These are phyloP conservation scores for Endogone sp. DNA, from an alignment of 192 early-diverging fungal genomes.

Conservation along the genomic window DNA sequence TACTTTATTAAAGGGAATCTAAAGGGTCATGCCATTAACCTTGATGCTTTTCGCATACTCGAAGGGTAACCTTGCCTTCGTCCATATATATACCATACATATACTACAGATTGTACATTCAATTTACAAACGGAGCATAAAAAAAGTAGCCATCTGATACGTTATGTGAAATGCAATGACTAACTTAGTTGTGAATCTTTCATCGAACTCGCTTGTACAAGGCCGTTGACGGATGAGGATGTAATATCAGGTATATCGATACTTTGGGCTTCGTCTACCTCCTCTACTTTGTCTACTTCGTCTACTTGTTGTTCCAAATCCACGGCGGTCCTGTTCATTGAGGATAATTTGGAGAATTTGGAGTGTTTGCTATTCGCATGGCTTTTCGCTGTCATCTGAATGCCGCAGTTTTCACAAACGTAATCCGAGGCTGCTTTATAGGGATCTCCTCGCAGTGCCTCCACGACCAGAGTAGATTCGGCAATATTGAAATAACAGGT, in stretches of 20 bases:
- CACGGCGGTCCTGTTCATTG: neutral
- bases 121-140: no score
- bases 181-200: no score
- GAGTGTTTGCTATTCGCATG: neutral
- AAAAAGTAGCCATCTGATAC: neutral
- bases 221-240: neutral
- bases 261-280: neutral
- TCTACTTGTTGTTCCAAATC: neutral
- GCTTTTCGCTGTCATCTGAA: neutral
- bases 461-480: constrained; percentile 27
- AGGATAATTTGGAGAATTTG: no score
- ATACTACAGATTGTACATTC: no score
- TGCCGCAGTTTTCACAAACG: neutral
- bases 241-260: neutral
- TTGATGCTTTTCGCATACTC: no score
- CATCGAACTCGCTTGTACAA: neutral
- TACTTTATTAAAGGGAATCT: no score
- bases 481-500: constrained; percentile 26
- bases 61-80: no score
- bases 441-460: constrained; percentile 24
- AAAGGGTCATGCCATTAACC: no score
- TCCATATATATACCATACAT: no score
- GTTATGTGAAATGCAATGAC: neutral
- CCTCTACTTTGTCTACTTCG: no score
- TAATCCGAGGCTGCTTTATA: neutral